These are phyloP conservation scores for Takakia lepidozioides DNA, from an alignment of 225 moss, liverwort and hornwort species.

Conservation along the genomic window DNA sequence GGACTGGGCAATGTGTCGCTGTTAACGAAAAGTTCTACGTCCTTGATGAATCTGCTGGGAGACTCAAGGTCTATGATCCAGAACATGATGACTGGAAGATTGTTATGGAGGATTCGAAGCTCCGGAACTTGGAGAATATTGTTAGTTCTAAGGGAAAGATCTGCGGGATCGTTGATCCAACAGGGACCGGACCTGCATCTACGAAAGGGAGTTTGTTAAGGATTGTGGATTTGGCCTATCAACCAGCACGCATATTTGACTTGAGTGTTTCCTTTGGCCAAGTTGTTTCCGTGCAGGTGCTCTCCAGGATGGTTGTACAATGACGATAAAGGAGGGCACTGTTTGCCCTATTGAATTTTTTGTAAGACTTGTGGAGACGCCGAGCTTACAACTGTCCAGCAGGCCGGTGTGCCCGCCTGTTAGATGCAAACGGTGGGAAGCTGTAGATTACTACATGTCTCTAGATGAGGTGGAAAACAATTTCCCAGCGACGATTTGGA, in stretches of 20 bases:
- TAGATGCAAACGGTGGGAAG: too few relatives aligned
- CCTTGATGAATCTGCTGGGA: conserved; percentile 44
- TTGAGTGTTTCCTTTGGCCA: conserved; percentile 29
- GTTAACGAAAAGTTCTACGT: conserved; percentile 44
- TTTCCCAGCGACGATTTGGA: too few relatives aligned
- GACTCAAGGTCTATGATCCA: conserved; percentile 39
- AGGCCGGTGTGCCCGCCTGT: too few relatives aligned
- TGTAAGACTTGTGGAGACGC: too few relatives aligned
- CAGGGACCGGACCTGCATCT: not conserved
- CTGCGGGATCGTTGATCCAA: conserved; percentile 18
- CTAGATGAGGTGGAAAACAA: too few relatives aligned
- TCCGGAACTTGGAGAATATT: conserved; percentile 24
- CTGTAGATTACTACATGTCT: too few relatives aligned
- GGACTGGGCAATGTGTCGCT: conserved; percentile 57
- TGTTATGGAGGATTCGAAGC: conserved; percentile 22
- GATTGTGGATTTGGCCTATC: conserved; percentile 23
- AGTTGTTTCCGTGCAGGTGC: conserved; percentile 27
- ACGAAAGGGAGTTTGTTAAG: conserved; percentile 11
- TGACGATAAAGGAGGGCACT: too few relatives aligned
- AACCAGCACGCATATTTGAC: conserved; percentile 28
- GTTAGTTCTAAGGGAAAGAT: conserved; percentile 35
- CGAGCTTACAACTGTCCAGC: too few relatives aligned
- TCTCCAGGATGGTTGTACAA: conserved; percentile 49
- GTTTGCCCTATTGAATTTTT: too few relatives aligned
- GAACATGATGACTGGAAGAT: conserved; percentile 42